A percentile compares a stretch with the other conserved stretches of the same genome.
Conservation (phyloP, 768 basidiomycete genomes). For the Royoungia palumana region DNA sequence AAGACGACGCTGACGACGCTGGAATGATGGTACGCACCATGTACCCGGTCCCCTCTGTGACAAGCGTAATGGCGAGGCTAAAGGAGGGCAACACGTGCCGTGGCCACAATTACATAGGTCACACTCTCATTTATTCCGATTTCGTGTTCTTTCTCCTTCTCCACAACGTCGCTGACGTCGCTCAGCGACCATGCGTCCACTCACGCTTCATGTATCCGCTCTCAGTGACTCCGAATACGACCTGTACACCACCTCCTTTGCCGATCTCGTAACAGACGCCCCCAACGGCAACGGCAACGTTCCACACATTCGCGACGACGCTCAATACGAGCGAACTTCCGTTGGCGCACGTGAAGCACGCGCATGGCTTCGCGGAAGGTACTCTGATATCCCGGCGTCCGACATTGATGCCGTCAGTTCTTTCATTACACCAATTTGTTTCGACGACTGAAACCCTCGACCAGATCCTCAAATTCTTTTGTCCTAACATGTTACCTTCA, state of each 20-base stretch:
- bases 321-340: slow-evolving; percentile 49
- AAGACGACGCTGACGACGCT: not conserved
- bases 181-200: slow-evolving; percentile 48
- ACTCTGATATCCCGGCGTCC: slow-evolving; percentile 47
- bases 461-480: slow-evolving; percentile 66
- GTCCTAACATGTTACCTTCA: slow-evolving; percentile 47
- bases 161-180: slow-evolving; percentile 2
- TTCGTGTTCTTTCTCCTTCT: not conserved
- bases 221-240: slow-evolving; percentile 71
- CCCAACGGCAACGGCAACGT: slow-evolving; percentile 18
- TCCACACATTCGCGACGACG: slow-evolving; percentile 35
- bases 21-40: not conserved
- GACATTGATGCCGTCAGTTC: slow-evolving; percentile 58
- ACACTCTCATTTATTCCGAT: not conserved
- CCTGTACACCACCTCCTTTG: slow-evolving; percentile 59
- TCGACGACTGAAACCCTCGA: slow-evolving; percentile 3
- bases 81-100: slow-evolving; percentile 11
- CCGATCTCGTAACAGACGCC: slow-evolving; percentile 44
- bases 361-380: slow-evolving; percentile 74
- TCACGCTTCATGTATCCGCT: slow-evolving; percentile 70
- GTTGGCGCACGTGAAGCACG: slow-evolving; percentile 65
- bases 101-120: not conserved
- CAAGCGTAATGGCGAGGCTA: not conserved
- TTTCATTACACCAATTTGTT: not conserved
- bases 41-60: no score